phyloP scores from a whole-genome alignment of 164 flowering plant genomes.

The Buxus sempervirens region DNA sequence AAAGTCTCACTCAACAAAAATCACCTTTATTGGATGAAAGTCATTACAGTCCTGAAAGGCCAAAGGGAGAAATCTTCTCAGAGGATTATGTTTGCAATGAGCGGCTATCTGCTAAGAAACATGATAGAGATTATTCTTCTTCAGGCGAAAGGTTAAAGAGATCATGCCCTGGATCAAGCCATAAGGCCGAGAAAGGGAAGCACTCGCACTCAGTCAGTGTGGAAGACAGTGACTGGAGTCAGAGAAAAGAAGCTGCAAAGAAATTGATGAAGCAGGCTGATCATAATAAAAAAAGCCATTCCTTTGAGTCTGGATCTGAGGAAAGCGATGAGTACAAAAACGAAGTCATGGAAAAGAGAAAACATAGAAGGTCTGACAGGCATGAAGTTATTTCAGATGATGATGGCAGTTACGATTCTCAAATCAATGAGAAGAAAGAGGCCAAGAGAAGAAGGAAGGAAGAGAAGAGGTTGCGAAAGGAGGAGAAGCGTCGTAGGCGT shows the following conservation, averaged over 20 bases:
- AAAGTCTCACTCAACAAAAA: conserved; percentile 22
- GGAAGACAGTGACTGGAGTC: conserved; percentile 19
- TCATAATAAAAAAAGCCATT: conserved; percentile 19
- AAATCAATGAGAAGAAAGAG: conserved; percentile 48
- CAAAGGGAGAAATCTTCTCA: conserved; percentile 9
- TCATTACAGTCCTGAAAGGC: conserved; percentile 27
- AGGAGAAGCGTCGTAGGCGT: conserved; percentile 35
- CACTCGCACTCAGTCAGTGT: conserved; percentile 21
- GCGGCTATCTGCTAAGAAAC: conserved; percentile 15
- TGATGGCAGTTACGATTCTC: conserved; percentile 43
- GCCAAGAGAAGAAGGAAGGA: conserved; percentile 57
- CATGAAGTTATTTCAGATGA: conserved; percentile 43
- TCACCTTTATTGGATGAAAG: conserved; percentile 21
- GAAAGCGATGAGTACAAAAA: conserved; percentile 36
- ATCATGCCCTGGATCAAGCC: conserved; percentile 23
- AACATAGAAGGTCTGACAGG: conserved; percentile 39
- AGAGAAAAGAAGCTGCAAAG: conserved; percentile 17
- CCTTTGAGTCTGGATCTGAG: conserved; percentile 44
- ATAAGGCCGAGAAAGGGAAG: conserved; percentile 29
- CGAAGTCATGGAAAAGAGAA: conserved; percentile 43
- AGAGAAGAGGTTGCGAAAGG: conserved; percentile 50
- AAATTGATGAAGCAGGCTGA: conserved; percentile 27
- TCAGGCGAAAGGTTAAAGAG: conserved; percentile 23
- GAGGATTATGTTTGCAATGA: conserved; percentile 12
- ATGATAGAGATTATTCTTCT: conserved; percentile 17